Percentiles rank a stretch among this genome's conserved stretches.
Evolutionary conservation across 352 stramenopile species (phyloP).

Genomic region (Phytophthora pseudosyringae): DNA sequence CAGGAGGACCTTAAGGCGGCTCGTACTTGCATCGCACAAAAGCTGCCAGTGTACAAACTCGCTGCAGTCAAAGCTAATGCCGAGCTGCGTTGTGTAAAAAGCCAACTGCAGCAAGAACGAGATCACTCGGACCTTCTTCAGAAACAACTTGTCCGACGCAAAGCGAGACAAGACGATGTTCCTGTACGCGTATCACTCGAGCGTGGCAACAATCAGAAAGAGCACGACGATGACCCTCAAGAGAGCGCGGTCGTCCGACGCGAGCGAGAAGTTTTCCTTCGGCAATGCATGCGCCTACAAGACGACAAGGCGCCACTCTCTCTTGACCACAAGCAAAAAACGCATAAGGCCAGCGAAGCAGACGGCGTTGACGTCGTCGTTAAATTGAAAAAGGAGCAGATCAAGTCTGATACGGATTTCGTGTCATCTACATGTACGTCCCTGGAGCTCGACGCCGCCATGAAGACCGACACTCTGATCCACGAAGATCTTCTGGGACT

Average conservation of each 20-base stretch:
- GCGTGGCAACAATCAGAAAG: conserved; percentile 16
- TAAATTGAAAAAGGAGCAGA: background rate
- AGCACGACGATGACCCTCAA: background rate
- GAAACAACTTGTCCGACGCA: conserved; percentile 32
- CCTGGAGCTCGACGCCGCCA: background rate
- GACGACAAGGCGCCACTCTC: background rate
- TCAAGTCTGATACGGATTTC: background rate
- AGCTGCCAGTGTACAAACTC: conserved; percentile 41
- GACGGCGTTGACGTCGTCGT: background rate
- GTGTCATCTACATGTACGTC: background rate
- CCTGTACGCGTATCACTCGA: conserved; percentile 11
- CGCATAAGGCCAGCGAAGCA: background rate
- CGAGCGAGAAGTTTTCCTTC: conserved; percentile 29
- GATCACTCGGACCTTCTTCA: conserved; percentile 39
- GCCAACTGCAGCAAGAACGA: conserved; percentile 46
- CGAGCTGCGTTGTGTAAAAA: conserved; percentile 44
- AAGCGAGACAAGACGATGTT: conserved; percentile 33
- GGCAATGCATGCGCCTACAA: conserved; percentile 15
- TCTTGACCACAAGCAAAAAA: background rate
- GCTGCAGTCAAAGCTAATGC: conserved; percentile 46
- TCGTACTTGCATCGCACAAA: conserved; percentile 23
- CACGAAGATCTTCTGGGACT: conserved; percentile 13
- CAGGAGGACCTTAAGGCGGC: conserved; percentile 17
- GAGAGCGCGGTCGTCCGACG: conserved; percentile 9
- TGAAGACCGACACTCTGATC: background rate